Conservation (phyloP, 108 stramenopile species). For the Nannochloropsis salina region DNA sequence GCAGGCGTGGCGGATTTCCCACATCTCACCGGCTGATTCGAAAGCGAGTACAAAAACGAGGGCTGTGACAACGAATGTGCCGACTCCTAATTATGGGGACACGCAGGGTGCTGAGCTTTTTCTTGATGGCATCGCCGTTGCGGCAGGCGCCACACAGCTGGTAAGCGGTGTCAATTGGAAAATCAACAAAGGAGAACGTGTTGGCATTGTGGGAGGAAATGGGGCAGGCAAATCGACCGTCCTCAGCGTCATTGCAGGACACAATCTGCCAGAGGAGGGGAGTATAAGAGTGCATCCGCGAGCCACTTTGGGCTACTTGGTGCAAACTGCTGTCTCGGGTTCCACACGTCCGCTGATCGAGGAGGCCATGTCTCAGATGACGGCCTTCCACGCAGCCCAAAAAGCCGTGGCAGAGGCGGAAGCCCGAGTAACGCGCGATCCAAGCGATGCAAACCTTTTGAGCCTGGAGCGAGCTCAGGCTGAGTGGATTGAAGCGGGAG, state of each 20-base stretch:
- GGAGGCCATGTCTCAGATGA: slow-evolving; percentile 80
- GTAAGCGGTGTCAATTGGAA: slow-evolving; percentile 5
- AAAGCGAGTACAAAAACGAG: too few species aligned
- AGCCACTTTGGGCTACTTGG: slow-evolving; percentile 31
- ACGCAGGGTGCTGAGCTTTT: background rate
- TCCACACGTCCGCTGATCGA: slow-evolving; percentile 72
- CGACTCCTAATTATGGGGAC: background rate
- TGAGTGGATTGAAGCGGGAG: slow-evolving; percentile 33
- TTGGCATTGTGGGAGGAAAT: slow-evolving; percentile 38
- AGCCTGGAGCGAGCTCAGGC: background rate
- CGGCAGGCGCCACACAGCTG: slow-evolving; percentile 1
- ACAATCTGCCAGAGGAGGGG: background rate
- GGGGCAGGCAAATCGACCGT: slow-evolving; percentile 45
- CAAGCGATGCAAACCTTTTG: background rate
- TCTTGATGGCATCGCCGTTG: slow-evolving; percentile 12
- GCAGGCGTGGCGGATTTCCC: too few species aligned
- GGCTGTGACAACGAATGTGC: background rate
- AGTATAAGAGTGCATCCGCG: background rate
- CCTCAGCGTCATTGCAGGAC: slow-evolving; percentile 24
- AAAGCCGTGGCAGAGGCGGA: slow-evolving; percentile 38
- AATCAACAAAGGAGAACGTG: slow-evolving; percentile 34
- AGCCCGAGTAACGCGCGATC: slow-evolving; percentile 24
- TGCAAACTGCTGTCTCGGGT: slow-evolving; percentile 75
- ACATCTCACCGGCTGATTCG: too few species aligned
- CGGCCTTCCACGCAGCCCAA: slow-evolving; percentile 24